Percentiles rank a stretch among this genome's conserved stretches.
These are phyloP conservation scores for Aspergillus sclerotialis DNA, from an alignment of 2,329 filamentous ascomycete genomes.

Conservation along the genomic window DNA sequence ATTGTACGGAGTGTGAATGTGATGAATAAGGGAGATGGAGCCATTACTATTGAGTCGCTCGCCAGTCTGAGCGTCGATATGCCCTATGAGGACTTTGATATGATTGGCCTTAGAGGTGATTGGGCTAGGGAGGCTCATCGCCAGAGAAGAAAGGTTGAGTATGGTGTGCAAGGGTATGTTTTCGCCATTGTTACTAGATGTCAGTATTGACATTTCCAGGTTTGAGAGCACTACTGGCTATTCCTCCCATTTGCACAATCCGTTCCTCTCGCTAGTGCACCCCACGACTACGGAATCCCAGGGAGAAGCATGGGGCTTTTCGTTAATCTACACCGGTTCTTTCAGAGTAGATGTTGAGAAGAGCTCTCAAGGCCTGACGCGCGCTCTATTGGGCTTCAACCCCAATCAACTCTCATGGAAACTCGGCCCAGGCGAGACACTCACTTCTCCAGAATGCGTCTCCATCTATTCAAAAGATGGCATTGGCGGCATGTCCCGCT, in stretches of 20 bases:
- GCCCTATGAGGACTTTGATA: slow-evolving; percentile 53
- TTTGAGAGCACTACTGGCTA: slow-evolving; percentile 58
- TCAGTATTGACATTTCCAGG: slow-evolving; percentile 30
- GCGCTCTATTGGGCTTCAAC: slow-evolving; percentile 56
- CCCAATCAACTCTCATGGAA: slow-evolving; percentile 54
- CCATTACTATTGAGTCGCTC: slow-evolving; percentile 50
- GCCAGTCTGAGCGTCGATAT: slow-evolving; percentile 58
- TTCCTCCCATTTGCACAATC: slow-evolving; percentile 59
- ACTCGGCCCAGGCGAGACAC: slow-evolving; percentile 48
- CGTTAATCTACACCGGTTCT: slow-evolving; percentile 58
- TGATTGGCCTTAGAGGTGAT: slow-evolving; percentile 57
- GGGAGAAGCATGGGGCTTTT: slow-evolving; percentile 60
- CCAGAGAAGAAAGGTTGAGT: slow-evolving; percentile 49
- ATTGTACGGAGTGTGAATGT: slow-evolving; percentile 56
- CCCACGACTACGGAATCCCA: slow-evolving; percentile 53
- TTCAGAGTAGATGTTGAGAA: slow-evolving; percentile 57
- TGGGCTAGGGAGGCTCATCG: slow-evolving; percentile 55
- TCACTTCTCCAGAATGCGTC: slow-evolving; percentile 57
- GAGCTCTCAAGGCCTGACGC: slow-evolving; percentile 54
- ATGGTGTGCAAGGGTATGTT: slow-evolving; percentile 48
- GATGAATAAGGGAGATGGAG: slow-evolving; percentile 50
- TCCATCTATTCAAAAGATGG: slow-evolving; percentile 54
- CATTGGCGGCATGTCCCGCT: slow-evolving; percentile 55
- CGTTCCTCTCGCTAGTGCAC: slow-evolving; percentile 53
- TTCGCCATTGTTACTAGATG: no score